phyloP scores from a whole-genome alignment of 2,329 filamentous ascomycete species.

The Penicillium corylophilum region DNA sequence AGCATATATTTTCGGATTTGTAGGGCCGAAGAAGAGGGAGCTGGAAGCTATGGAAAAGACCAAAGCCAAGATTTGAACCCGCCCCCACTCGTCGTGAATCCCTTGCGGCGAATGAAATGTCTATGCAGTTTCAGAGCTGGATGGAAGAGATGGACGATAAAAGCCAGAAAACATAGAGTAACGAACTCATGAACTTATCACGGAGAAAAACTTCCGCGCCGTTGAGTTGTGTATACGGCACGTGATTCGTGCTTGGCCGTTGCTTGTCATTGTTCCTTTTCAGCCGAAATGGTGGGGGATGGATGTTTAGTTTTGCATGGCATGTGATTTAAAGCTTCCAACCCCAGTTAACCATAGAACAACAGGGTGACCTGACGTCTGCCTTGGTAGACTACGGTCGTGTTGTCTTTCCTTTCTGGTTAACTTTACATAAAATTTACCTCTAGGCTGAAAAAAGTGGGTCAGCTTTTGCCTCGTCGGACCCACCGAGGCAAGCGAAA shows the following conservation, averaged over 20 bases:
- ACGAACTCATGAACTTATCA: not conserved
- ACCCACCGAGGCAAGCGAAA: conserved; percentile 16
- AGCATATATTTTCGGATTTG: conserved; percentile 57
- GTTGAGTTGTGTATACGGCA: not conserved
- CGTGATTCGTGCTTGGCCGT: not conserved
- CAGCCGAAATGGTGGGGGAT: not conserved
- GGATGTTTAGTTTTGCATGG: not conserved
- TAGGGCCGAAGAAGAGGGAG: conserved; percentile 17
- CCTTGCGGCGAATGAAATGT: not conserved
- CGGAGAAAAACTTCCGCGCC: not conserved
- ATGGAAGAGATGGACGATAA: not conserved
- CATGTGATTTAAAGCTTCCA: not conserved
- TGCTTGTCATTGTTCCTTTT: not conserved
- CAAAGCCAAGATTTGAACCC: conserved; percentile 14
- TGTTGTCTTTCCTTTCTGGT: conserved; percentile 11
- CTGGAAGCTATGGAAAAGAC: not conserved
- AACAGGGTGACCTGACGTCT: not conserved
- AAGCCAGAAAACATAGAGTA: not conserved
- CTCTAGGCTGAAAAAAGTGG: conserved; percentile 10
- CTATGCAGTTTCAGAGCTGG: not conserved
- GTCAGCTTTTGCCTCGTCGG: conserved; percentile 3
- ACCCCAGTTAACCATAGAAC: not conserved
- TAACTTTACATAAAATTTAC: conserved; percentile 22
- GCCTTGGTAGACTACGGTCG: not conserved
- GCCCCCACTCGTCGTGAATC: not conserved